Percentiles rank a stretch among this genome's conserved stretches.
Conservation (phyloP, 805 yeast species). For the Ogataea ganodermae region DNA sequence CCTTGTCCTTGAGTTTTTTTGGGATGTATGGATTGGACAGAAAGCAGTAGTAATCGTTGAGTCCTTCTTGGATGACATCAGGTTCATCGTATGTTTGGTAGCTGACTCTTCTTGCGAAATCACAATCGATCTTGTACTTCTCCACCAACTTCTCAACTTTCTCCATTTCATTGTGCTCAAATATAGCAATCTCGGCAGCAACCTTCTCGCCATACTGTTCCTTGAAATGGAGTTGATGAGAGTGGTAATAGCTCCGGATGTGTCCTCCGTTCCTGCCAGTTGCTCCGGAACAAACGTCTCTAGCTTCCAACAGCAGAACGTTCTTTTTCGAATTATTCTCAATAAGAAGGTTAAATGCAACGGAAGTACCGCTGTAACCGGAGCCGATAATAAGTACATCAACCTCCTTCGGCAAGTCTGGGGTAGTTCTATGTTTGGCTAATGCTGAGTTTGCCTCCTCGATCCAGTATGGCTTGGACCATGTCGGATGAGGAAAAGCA, state of each 20-base stretch:
- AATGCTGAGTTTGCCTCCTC: constrained; percentile 20
- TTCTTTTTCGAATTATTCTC: constrained; percentile 25
- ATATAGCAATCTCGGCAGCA: constrained; percentile 39
- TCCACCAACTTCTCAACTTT: constrained; percentile 37
- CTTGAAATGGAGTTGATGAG: constrained; percentile 20
- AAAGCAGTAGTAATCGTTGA: constrained; percentile 27
- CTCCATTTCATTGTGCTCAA: constrained; percentile 38
- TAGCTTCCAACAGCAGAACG: constrained; percentile 22
- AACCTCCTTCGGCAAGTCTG: constrained; percentile 37
- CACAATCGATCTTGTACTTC: constrained; percentile 40
- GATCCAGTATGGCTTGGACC: constrained; percentile 18
- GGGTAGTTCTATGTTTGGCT: constrained; percentile 28
- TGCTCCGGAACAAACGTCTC: constrained; percentile 42
- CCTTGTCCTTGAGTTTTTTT: constrained; percentile 27
- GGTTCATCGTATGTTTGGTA: constrained; percentile 37
- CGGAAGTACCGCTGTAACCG: constrained; percentile 48
- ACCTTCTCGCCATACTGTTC: constrained; percentile 24
- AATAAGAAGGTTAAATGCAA: constrained; percentile 39
- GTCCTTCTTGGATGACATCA: constrained; percentile 8
- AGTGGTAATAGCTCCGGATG: constrained; percentile 38
- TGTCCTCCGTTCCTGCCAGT: constrained; percentile 54
- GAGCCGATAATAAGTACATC: constrained; percentile 47
- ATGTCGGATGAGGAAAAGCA: constrained; percentile 1
- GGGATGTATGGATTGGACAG: constrained; percentile 34
- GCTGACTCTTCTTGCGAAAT: constrained; percentile 36